Evolutionary conservation across 106 monocot species (phyloP), one percentile per base, ranked within the genome.

Genomic region (Narthecium ossifragum): DNA sequence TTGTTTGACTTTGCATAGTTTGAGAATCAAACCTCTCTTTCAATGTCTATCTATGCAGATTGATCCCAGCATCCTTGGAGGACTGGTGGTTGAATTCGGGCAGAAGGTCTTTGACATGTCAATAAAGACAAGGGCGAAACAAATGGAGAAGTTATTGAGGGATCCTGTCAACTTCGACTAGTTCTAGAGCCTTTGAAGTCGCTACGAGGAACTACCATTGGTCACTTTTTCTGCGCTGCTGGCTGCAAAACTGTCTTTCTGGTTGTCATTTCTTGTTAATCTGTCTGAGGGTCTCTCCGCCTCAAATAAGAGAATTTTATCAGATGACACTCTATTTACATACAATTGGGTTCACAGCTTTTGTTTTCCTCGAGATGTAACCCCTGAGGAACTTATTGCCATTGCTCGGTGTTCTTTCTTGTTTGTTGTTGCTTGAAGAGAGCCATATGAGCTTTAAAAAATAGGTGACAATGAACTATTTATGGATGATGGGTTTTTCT

Each of bases 71-170:
- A 81, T 86, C 43, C 57, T 86, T 10, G 86, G 86, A 59, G 86
- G 86, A 61, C 20, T 86, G 60, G 74, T 86, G 34, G 40, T 86
- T 26, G 78, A 86, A 53, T 81, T 81, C 46, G 71, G 60, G 7
- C 71, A 78, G 68, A 81, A 75, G 68, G 71, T 86, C 13, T 71
- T 81, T 2, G 86, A 86, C 29, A 78, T 78, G 70, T 86, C 86
- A 0, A 86, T 86, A 31, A 86, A 57, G 78, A 81, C 81, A 12
- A 74, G 86, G 59, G 86, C 81, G 1, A 86, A 70, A 53, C 77
- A 86, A 60, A 86, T 86, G 86, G 86, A 86, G 74, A 63, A 74
- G 27, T 69, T 70, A 71, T 60, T 86, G 61, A 76, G 81, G 46
- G 70, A 78, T 25, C 86, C 86, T 26, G 18, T 85, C 51, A 46